Conservation (phyloP, 345 rosid genomes). For the Arabis hirsuta region DNA sequence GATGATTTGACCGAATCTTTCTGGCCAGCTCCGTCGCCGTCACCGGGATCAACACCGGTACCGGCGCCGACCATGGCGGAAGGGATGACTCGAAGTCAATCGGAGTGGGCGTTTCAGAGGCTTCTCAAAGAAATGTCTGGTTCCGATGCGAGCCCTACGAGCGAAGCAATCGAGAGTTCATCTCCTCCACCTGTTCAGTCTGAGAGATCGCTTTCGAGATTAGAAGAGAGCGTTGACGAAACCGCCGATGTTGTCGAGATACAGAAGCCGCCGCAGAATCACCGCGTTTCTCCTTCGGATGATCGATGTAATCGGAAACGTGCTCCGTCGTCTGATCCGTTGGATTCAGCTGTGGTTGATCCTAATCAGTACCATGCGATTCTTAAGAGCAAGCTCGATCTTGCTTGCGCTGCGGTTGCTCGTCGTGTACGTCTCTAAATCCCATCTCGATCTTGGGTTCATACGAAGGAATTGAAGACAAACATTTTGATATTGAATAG, state of each 20-base stretch:
- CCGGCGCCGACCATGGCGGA: slow-evolving; percentile 18
- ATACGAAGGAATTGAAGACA: slow-evolving; percentile 9
- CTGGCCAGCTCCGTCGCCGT: slow-evolving; percentile 50
- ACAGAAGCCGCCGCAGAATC: slow-evolving; percentile 35
- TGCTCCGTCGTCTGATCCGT: slow-evolving; percentile 38
- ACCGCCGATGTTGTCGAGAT: slow-evolving; percentile 55
- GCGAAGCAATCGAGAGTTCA: slow-evolving; percentile 40
- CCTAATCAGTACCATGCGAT: slow-evolving; percentile 59
- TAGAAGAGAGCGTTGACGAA: slow-evolving; percentile 42
- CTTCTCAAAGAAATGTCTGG: slow-evolving; percentile 54
- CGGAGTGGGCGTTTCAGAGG: slow-evolving; percentile 76
- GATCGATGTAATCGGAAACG: slow-evolving; percentile 33
- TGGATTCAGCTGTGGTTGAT: slow-evolving; percentile 40
- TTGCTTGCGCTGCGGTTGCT: slow-evolving; percentile 77
- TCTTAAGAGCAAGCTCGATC: slow-evolving; percentile 77
- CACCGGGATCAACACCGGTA: slow-evolving; percentile 25
- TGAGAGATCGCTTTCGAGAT: slow-evolving; percentile 46
- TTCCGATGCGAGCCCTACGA: slow-evolving; percentile 43
- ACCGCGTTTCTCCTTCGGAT: not conserved
- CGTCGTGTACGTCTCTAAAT: slow-evolving; percentile 41
- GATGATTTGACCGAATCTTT: slow-evolving; percentile 74
- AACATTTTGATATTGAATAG: not conserved
- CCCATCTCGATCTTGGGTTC: not conserved
- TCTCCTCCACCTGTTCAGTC: slow-evolving; percentile 44
- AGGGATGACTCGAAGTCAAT: slow-evolving; percentile 62